Percentiles rank a stretch among this genome's conserved stretches.
Evolutionary conservation across 352 stramenopile genomes (phyloP).

Genomic region (Globisporangium camurandrum): DNA sequence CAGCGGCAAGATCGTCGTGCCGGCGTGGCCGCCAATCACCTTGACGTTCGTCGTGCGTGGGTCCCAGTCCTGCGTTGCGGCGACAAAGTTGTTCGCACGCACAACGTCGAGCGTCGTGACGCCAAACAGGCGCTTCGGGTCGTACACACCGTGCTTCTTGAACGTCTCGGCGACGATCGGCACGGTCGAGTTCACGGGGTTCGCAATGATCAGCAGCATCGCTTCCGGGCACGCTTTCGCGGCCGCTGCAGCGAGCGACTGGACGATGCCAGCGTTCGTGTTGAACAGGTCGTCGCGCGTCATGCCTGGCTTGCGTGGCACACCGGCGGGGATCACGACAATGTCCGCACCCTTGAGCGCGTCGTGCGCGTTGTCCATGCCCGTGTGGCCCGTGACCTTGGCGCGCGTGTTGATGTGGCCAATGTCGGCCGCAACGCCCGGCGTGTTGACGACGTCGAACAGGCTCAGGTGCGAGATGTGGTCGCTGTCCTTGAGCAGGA

Average conservation of each 20-base stretch:
- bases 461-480: constrained; percentile 95
- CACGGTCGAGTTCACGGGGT: constrained; percentile 99
- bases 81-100: constrained; percentile 95
- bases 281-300: constrained; percentile 95
- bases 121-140: constrained; percentile 96
- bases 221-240: constrained; percentile 95
- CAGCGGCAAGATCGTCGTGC: constrained; percentile 98
- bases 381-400: constrained; percentile 61
- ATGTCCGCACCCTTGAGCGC: constrained; percentile 87
- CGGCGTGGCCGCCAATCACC: constrained; percentile 98
- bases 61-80: constrained; percentile 72
- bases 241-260: constrained; percentile 91
- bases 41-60: constrained; percentile 82
- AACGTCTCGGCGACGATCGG: constrained; percentile 98
- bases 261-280: constrained; percentile 95
- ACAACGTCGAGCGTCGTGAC: constrained; percentile 98
- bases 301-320: constrained; percentile 98
- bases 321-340: constrained; percentile 98
- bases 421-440: constrained; percentile 97
- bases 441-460: constrained; percentile 98
- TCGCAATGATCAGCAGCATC: constrained; percentile 97
- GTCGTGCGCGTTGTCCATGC: constrained; percentile 72
- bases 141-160: constrained; percentile 94
- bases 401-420: constrained; percentile 88
- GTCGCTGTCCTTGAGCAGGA: constrained; percentile 96